phyloP scores from a whole-genome alignment of 257 asterid genomes.

The Solanum paucissectum region DNA sequence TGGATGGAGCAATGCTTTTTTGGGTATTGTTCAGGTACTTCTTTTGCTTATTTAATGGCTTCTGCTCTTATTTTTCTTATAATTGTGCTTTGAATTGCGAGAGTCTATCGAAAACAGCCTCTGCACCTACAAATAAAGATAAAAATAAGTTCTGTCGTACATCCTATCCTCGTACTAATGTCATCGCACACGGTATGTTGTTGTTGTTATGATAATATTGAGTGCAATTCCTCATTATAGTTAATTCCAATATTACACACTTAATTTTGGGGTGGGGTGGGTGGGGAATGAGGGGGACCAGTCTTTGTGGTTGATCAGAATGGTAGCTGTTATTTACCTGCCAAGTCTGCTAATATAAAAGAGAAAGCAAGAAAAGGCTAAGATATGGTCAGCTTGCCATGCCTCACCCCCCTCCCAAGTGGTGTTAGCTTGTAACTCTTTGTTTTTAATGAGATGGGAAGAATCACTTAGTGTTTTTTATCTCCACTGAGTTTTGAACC shows the following conservation, averaged over 20 bases:
- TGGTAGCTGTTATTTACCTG: background rate
- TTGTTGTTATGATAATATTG: background rate
- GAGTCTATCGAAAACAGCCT: background rate
- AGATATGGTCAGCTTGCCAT: background rate
- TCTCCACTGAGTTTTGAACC: background rate
- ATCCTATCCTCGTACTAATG: background rate
- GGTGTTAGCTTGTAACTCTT: background rate
- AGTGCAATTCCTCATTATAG: background rate
- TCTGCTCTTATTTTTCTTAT: background rate
- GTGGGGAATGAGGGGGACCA: background rate
- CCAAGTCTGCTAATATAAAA: background rate
- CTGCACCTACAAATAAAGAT: background rate
- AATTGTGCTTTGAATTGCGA: background rate
- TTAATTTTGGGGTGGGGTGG: background rate
- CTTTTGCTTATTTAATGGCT: background rate
- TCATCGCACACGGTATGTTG: background rate
- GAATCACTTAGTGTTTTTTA: too few relatives aligned
- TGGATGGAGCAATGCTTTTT: conserved; percentile 78
- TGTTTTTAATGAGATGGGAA: too few relatives aligned
- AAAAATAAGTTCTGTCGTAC: background rate
- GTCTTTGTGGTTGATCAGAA: background rate
- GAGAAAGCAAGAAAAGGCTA: background rate
- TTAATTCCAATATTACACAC: background rate
- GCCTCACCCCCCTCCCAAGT: background rate
- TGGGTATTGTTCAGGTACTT: conserved; percentile 91